Percentiles rank a stretch among this genome's conserved stretches.
These are phyloP conservation scores for Tetrahymena borealis DNA, from an alignment of 73 alveolate species.

Conservation along the genomic window DNA sequence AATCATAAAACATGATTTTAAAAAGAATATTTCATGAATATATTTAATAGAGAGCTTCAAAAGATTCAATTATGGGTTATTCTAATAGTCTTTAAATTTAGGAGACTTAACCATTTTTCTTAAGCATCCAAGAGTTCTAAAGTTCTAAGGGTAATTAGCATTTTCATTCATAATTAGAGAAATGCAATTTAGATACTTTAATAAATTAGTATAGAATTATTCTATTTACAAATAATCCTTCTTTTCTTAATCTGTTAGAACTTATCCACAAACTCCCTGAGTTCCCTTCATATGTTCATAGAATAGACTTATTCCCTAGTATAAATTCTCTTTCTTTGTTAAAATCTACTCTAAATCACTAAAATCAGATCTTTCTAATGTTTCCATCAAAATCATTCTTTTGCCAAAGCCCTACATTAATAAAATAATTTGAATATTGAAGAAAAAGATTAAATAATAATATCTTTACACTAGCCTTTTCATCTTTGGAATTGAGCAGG, in stretches of 20 bases:
- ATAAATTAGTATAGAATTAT: neutral
- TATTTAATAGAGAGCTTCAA: neutral
- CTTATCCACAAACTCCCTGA: neutral
- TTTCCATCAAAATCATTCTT: neutral
- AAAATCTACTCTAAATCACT: neutral
- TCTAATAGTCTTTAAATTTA: neutral
- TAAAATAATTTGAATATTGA: neutral
- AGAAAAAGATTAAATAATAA: neutral
- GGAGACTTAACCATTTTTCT: neutral
- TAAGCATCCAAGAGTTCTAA: neutral
- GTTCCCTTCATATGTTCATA: neutral
- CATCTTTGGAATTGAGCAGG: neutral
- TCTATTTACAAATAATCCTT: neutral
- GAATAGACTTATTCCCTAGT: neutral
- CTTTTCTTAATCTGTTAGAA: neutral
- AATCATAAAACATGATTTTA: neutral
- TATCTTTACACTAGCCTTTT: neutral
- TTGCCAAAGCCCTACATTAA: neutral
- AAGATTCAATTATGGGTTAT: neutral
- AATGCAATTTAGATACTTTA: neutral
- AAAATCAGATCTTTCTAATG: neutral
- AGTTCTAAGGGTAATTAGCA: neutral
- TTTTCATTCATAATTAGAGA: neutral
- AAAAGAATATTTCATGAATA: neutral
- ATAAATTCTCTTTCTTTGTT: neutral